These are phyloP conservation scores for Candida piceae DNA, from an alignment of 805 yeast species.

Conservation along the genomic window DNA sequence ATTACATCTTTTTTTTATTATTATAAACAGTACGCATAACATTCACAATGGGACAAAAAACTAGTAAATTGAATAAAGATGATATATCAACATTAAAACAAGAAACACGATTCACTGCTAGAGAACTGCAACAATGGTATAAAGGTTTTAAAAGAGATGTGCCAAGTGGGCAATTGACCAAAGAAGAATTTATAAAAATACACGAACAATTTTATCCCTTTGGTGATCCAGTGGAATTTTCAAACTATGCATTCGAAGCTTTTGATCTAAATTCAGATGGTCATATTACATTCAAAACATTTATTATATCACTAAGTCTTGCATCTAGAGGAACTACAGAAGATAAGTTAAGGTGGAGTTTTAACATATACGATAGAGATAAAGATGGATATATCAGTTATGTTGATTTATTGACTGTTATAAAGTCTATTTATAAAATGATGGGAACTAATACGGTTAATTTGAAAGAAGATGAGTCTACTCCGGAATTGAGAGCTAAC, in stretches of 20 bases:
- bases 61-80: slow-evolving; percentile 86
- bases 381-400: slow-evolving; percentile 71
- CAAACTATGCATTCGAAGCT: slow-evolving; percentile 80
- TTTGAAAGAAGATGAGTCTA: slow-evolving; percentile 80
- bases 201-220: slow-evolving; percentile 97
- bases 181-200: slow-evolving; percentile 83
- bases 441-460: slow-evolving; percentile 85
- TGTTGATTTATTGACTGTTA: slow-evolving; percentile 75
- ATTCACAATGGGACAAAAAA: slow-evolving; percentile 80
- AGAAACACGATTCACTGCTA: slow-evolving; percentile 85
- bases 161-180: slow-evolving; percentile 82
- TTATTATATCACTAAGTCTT: slow-evolving; percentile 79
- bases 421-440: slow-evolving; percentile 86
- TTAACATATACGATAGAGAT: slow-evolving; percentile 79
- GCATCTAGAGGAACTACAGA: slow-evolving; percentile 82
- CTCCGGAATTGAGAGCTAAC: slow-evolving; percentile 82
- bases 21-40: no score
- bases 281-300: slow-evolving; percentile 84
- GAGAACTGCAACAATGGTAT: slow-evolving; percentile 98
- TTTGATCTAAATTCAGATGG: slow-evolving; percentile 82
- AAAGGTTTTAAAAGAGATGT: slow-evolving; percentile 94
- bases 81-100: slow-evolving; percentile 77
- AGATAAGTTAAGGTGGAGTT: slow-evolving; percentile 87
- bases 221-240: slow-evolving; percentile 92
- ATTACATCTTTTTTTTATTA: no score